Percentiles rank a stretch among this genome's conserved stretches.
Evolutionary conservation across 192 early-diverging fungal species (phyloP).

Genomic region (Mycoemilia scoparia): DNA sequence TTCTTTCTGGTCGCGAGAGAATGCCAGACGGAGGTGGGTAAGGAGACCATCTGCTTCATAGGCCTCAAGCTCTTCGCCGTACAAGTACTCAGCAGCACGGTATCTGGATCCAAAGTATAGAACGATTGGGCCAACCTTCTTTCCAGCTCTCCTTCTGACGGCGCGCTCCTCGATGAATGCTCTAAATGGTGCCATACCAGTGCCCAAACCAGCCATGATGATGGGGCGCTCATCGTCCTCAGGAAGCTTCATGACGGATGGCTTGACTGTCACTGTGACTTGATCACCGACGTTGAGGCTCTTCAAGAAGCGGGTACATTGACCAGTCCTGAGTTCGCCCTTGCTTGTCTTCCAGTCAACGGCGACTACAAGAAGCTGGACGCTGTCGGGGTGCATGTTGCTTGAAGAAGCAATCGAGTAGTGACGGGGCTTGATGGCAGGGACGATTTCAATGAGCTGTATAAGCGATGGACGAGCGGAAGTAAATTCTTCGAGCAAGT

Average conservation of each 20-base stretch:
- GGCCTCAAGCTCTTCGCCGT: slow-evolving; percentile 92
- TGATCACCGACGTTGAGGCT: slow-evolving; percentile 42
- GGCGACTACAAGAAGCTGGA: slow-evolving; percentile 81
- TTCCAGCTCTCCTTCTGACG: slow-evolving; percentile 53
- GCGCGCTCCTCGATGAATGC: slow-evolving; percentile 91
- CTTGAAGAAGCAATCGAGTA: slow-evolving; percentile 95
- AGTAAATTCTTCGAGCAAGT: slow-evolving; percentile 68
- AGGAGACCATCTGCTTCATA: slow-evolving; percentile 78
- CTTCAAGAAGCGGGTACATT: slow-evolving; percentile 79
- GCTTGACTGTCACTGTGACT: slow-evolving; percentile 81
- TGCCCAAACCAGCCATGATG: slow-evolving; percentile 93
- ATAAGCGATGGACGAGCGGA: slow-evolving; percentile 57
- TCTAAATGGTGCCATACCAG: slow-evolving; percentile 97
- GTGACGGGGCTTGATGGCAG: slow-evolving; percentile 85
- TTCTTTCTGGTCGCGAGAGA: slow-evolving; percentile 82
- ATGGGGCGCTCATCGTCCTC: slow-evolving; percentile 62
- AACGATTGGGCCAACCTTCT: slow-evolving; percentile 78
- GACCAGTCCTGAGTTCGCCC: slow-evolving; percentile 58
- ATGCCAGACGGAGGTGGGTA: slow-evolving; percentile 77
- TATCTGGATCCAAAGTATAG: slow-evolving; percentile 94
- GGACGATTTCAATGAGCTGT: slow-evolving; percentile 52
- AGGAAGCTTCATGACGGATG: slow-evolving; percentile 92
- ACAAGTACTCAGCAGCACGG: slow-evolving; percentile 83
- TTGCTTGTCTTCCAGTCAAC: slow-evolving; percentile 66
- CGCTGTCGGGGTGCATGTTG: slow-evolving; percentile 68